Evolutionary conservation across 257 asterid species (phyloP), one percentile per base, ranked within the genome.

Genomic region (Ophiorrhiza pumila): DNA sequence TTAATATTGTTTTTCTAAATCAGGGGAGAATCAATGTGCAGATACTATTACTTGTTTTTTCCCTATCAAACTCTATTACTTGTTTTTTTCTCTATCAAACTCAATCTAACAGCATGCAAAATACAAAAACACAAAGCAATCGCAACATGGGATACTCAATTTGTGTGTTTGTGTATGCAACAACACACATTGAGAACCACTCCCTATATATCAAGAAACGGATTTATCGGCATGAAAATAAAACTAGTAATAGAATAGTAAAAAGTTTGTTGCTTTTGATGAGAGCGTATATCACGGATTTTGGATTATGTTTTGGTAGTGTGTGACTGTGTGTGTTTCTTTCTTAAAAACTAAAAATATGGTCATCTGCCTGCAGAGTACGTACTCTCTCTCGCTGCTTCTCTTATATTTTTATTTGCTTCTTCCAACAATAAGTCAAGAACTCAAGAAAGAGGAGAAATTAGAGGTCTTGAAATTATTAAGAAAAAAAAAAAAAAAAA

Each of bases 41-140:
- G 41, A 58, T 71, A 25, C 66, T 9, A 3, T 71, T 57, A 10
- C 65, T 20, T 43, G 34, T 71, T 57, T 58, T 59, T 50, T 47
- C 18, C 12, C 55, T n/a, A n/a, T n/a, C 25, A 10, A 29, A 59
- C 59, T 20, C 67, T 11, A 3, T 71, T 58, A 11, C 67, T 22
- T 45, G 37, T 71, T 42, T 59, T 39, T 31, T 46, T 52, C 62
- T 71, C 3, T 17, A 13, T 18, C 43, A 61, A 49, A 46, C 50
- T 61, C 35, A 72, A 32, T 34, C 61, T 34, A 32, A 10, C 32
- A 32, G 17, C 31, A 45, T 52, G 35, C 42, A 23, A 25, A 2
- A 46, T 32, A 46, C 23, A 34, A 12, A 45, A 60, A 17, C 62
- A n/a, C 55, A 61, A 72, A 15, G n/a, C 5, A 61, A 34, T 20